Percentiles rank a stretch among this genome's conserved stretches.
These are phyloP conservation scores for Xylaria sp. DNA, from an alignment of 2,329 filamentous ascomycete species.

Conservation along the genomic window DNA sequence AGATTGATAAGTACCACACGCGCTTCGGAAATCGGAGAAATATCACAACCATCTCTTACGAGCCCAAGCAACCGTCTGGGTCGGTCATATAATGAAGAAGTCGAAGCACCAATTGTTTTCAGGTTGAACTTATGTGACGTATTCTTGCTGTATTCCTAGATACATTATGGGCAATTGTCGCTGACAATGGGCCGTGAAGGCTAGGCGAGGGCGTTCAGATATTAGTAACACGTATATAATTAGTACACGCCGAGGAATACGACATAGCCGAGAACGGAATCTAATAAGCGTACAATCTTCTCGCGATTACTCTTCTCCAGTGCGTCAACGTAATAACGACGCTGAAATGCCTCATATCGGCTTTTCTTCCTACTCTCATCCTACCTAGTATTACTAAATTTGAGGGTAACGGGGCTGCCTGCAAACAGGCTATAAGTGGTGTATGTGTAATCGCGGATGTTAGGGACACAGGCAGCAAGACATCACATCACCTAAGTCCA, in stretches of 20 bases:
- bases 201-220: not conserved
- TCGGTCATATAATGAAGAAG: slow-evolving; percentile 9
- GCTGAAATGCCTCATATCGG: not conserved
- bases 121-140: not conserved
- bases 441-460: slow-evolving; percentile 13
- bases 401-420: slow-evolving; percentile 3
- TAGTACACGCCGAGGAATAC: slow-evolving; percentile 7
- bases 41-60: not conserved
- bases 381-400: not conserved
- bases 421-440: not conserved
- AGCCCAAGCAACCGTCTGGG: slow-evolving; percentile 13
- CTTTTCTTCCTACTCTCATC: slow-evolving; percentile 1
- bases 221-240: slow-evolving; percentile 4
- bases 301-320: not conserved
- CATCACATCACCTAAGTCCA: not conserved
- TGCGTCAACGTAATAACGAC: not conserved
- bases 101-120: not conserved
- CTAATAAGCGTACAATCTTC: not conserved
- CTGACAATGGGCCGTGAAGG: not conserved
- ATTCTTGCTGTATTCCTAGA: not conserved
- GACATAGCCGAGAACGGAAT: slow-evolving; percentile 2
- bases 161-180: not conserved
- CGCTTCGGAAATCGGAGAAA: slow-evolving; percentile 6
- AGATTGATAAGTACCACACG: slow-evolving; percentile 16
- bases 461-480: not conserved